A percentile compares a stretch with the other conserved stretches of the same genome.
These are phyloP conservation scores for Leishmania guyanensis DNA, from an alignment of 208 protist species.

Conservation along the genomic window DNA sequence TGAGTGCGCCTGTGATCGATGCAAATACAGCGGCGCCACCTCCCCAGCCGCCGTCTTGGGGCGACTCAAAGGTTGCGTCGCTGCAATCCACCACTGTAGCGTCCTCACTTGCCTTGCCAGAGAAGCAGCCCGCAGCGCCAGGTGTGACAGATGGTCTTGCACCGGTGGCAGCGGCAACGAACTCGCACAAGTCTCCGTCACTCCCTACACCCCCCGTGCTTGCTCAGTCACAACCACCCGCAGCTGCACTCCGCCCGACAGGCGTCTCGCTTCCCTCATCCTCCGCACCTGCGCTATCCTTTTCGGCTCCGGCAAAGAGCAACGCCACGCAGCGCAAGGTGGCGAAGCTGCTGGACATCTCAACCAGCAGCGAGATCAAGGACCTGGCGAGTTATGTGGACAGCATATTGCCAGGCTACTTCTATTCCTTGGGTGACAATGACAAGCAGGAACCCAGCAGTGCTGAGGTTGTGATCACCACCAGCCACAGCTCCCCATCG, in stretches of 20 bases:
- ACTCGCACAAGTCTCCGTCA: background rate
- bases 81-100: background rate
- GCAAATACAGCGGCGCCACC: background rate
- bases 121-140: background rate
- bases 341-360: constrained; percentile 62
- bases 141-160: background rate
- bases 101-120: background rate
- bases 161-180: background rate
- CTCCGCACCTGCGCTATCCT: background rate
- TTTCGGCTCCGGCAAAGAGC: constrained; percentile 10
- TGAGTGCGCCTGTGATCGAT: background rate
- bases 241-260: background rate
- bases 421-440: constrained; percentile 24
- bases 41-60: background rate
- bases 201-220: background rate
- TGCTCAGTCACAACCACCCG: background rate
- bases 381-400: constrained; percentile 70
- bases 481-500: background rate
- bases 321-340: constrained; percentile 30
- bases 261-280: background rate
- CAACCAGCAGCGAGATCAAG: constrained; percentile 55
- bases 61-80: background rate
- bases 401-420: constrained; percentile 47
- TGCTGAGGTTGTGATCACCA: background rate
- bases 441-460: constrained; percentile 14